A percentile compares a stretch with the other conserved stretches of the same genome.
Evolutionary conservation across 2,329 filamentous ascomycete species (phyloP).

Genomic region (Talaromyces sp.): DNA sequence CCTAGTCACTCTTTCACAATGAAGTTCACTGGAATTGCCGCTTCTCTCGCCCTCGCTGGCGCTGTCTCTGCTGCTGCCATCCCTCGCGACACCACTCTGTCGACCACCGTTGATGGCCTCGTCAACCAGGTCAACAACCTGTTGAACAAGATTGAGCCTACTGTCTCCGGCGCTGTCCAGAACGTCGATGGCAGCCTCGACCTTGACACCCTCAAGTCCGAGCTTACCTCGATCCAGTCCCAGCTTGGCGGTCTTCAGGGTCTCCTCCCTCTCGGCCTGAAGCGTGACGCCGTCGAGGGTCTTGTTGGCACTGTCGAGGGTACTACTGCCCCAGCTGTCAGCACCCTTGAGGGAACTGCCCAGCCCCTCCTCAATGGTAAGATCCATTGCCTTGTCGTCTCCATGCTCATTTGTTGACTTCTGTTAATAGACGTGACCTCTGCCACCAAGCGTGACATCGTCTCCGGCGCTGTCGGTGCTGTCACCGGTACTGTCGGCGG

Average conservation of each 20-base stretch:
- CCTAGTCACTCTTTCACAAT: conserved; percentile 26
- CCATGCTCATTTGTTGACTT: background rate
- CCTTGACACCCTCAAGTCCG: conserved; percentile 3
- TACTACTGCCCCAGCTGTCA: conserved; percentile 1
- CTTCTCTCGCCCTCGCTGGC: conserved; percentile 26
- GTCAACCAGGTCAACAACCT: conserved; percentile 12
- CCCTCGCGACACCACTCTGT: conserved; percentile 16
- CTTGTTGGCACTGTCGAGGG: background rate
- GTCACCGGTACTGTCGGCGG: background rate
- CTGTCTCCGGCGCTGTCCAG: background rate
- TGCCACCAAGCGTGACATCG: conserved; percentile 3
- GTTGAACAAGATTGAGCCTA: conserved; percentile 6
- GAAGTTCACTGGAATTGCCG: conserved; percentile 31
- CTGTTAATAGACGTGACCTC: background rate
- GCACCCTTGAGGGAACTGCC: background rate
- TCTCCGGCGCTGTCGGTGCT: background rate
- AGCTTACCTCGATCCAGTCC: conserved; percentile 12
- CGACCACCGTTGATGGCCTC: conserved; percentile 15
- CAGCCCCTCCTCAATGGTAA: conserved; percentile 2
- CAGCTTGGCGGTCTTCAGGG: conserved; percentile 10
- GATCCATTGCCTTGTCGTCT: background rate
- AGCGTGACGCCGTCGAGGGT: conserved; percentile 6
- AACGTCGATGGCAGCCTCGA: conserved; percentile 1
- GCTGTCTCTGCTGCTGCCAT: conserved; percentile 24
- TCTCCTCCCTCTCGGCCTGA: background rate